A percentile compares a stretch with the other conserved stretches of the same genome.
These are phyloP conservation scores for Phytophthora colocasiae DNA, from an alignment of 352 stramenopile genomes.

Conservation along the genomic window DNA sequence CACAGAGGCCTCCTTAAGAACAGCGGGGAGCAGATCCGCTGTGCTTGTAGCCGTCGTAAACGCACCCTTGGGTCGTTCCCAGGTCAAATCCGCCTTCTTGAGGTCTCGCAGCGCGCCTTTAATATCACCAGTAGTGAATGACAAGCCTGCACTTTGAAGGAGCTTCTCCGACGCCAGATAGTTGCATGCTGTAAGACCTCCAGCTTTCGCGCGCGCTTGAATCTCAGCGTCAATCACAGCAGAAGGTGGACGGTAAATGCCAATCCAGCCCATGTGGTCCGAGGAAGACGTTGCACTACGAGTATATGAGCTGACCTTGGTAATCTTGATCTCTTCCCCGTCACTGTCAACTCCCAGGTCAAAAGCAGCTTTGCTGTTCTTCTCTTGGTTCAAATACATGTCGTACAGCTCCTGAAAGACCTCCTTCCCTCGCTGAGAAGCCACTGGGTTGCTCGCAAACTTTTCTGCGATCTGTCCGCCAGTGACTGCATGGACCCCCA, in stretches of 20 bases:
- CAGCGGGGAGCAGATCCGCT: conserved; percentile 20
- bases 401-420: conserved; percentile 32
- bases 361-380: not conserved
- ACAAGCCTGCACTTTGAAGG: conserved; percentile 9
- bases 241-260: conserved; percentile 32
- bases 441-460: conserved; percentile 13
- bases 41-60: conserved; percentile 7
- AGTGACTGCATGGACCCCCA: conserved; percentile 1
- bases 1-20: conserved; percentile 30
- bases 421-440: conserved; percentile 23
- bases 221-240: conserved; percentile 41
- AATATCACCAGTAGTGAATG: conserved; percentile 29
- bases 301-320: conserved; percentile 24
- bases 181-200: conserved; percentile 35
- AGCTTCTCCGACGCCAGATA: conserved; percentile 36
- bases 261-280: conserved; percentile 7
- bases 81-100: conserved; percentile 37
- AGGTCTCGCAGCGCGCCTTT: conserved; percentile 29
- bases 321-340: conserved; percentile 15
- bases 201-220: conserved; percentile 22
- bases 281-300: conserved; percentile 17
- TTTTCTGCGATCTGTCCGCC: conserved; percentile 16
- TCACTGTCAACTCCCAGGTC: not conserved
- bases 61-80: conserved; percentile 28
- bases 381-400: conserved; percentile 31